Percentiles rank a stretch among this genome's conserved stretches.
phyloP scores from a whole-genome alignment of 331 rosid genomes.

The Malus hybrid region DNA sequence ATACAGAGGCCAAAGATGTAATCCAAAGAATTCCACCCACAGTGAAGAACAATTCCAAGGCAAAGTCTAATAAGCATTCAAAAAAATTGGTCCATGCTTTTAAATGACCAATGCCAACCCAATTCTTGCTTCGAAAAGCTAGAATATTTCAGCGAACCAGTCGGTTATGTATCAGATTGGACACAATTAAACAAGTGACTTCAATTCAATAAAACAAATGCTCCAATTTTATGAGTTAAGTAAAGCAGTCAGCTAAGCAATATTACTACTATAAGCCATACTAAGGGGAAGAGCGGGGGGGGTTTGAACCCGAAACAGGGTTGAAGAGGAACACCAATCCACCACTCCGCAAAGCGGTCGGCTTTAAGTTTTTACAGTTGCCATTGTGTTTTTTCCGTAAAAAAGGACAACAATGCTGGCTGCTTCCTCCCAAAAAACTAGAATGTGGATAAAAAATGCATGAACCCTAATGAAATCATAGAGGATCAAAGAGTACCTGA shows the following conservation, averaged over 20 bases:
- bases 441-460: not conserved
- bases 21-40: not conserved
- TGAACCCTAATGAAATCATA: not conserved
- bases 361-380: not conserved
- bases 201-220: not conserved
- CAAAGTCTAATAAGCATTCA: not conserved
- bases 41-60: not conserved
- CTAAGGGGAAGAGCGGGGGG: not conserved
- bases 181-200: not conserved
- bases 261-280: not conserved
- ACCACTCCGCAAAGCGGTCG: not conserved
- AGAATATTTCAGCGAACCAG: not conserved
- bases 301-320: not conserved
- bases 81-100: not conserved
- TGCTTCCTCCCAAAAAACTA: not conserved
- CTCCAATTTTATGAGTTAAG: not conserved
- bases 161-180: too few relatives aligned
- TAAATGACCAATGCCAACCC: not conserved
- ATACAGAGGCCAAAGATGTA: not conserved
- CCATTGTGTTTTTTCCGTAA: not conserved
- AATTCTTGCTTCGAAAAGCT: not conserved
- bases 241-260: not conserved
- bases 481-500: conserved; percentile 28
- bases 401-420: not conserved
- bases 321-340: not conserved